Evolutionary conservation across 352 stramenopile species (phyloP), one percentile per base, ranked within the genome.

Genomic region (Globisporangium middletonii): DNA sequence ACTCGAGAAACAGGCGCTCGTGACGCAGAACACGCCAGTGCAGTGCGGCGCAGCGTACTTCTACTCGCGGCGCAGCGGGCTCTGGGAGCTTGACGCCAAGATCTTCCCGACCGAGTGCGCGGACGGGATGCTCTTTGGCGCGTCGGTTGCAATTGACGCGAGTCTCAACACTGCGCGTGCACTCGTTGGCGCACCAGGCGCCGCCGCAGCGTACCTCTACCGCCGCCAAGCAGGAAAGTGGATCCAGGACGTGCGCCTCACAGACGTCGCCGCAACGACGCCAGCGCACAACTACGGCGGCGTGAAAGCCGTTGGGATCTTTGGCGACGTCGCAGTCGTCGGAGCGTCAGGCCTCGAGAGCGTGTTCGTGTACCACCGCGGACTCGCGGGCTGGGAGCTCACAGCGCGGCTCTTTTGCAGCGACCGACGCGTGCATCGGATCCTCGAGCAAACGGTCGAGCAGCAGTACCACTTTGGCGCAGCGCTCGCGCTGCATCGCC

Each of bases 381-480:
- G 57, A 13, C 44, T 70, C 12, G 60, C 59, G 48, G 69, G 66
- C 0, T 93, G 85, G 85, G 68, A 63, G 46, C 68, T 82, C 27
- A 67, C 76, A 26, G 69, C 73, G n/a, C 71, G 70, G 0, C 45
- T 98, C 4, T 67, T 70, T 26, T 86, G 75, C 38, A 90, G 68
- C 59, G 92, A 98, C 55, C 93, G 90, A 35, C 77, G 90, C 9
- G 90, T 92, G 45, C 71, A 89, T 54, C 75, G 88, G 1, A 86
- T 96, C 11, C 68, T 93, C 18, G 65, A 94, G 63, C 71, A 79
- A 28, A 73, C 76, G 19, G 72, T 96, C 2, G 73, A 91, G 53
- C 92, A 97, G 64, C 53, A 62, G 4, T 94, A 97, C 67, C 75
- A 76, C 11, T 98, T 98, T 68, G 94, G 95, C 3, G 60, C 76